These are phyloP conservation scores for Bassia scoparia DNA, from an alignment of 148 eudicot species.

Conservation along the genomic window DNA sequence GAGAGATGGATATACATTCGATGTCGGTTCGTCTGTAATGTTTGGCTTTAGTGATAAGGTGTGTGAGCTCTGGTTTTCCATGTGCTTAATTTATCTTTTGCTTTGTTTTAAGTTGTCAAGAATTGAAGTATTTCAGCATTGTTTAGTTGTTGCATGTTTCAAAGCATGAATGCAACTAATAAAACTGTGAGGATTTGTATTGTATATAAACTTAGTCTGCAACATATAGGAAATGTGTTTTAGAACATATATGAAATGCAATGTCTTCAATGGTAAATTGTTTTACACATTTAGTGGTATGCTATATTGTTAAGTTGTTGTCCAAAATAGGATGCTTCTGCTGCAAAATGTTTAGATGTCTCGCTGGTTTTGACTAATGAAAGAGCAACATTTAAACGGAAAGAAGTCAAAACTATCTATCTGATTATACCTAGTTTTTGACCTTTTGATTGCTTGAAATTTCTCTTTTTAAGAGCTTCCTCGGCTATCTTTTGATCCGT, in stretches of 20 bases:
- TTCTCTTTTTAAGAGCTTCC: too few species aligned
- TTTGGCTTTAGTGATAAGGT: conserved; percentile 98
- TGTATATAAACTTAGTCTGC: neutral
- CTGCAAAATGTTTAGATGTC: neutral
- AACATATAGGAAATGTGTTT: neutral
- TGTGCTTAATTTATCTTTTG: neutral
- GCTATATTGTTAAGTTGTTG: neutral
- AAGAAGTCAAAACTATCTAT: too few species aligned
- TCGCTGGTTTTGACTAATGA: neutral
- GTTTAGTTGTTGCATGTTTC: neutral
- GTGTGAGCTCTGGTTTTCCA: conserved; percentile 9
- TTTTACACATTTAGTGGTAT: neutral
- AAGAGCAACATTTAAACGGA: neutral
- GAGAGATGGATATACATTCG: conserved; percentile 91
- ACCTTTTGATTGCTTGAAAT: too few species aligned
- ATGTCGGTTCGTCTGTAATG: conserved; percentile 99
- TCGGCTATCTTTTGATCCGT: too few species aligned
- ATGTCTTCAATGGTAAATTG: neutral
- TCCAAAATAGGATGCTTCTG: neutral
- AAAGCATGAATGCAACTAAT: neutral
- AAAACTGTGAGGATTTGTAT: neutral
- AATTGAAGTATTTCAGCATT: neutral
- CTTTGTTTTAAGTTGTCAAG: neutral
- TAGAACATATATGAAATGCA: neutral
- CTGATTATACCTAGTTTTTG: too few species aligned